Percentiles rank a stretch among this genome's conserved stretches.
Evolutionary conservation across 1,284 basidiomycete genomes (phyloP).

Genomic region (Stereum hirsutum): DNA sequence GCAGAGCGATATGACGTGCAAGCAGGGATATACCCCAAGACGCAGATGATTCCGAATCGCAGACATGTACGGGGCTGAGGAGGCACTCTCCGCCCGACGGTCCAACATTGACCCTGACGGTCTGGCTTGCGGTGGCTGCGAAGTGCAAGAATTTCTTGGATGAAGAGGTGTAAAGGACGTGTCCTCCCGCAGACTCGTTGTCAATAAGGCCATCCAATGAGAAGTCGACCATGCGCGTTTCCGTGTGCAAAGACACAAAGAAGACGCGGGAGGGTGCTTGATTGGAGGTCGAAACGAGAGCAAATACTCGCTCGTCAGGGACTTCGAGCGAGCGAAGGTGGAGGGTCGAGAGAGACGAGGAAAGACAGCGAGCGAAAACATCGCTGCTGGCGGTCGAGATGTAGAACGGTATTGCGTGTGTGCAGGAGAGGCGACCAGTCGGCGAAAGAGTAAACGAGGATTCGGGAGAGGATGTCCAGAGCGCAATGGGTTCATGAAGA

Average conservation of each 20-base stretch:
- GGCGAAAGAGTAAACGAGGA: constrained; percentile 8
- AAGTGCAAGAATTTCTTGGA: neutral
- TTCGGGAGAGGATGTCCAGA: constrained; percentile 12
- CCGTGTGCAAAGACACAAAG: constrained; percentile 3
- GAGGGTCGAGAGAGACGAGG: constrained; percentile 5
- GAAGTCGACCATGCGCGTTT: neutral
- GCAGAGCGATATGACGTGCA: constrained; percentile 14
- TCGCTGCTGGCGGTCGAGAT: constrained; percentile 8
- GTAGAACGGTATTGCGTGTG: constrained; percentile 4
- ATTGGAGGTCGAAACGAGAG: constrained; percentile 8
- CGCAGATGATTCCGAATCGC: constrained; percentile 6
- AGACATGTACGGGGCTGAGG: constrained; percentile 20
- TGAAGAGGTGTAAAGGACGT: constrained; percentile 2
- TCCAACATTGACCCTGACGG: constrained; percentile 11
- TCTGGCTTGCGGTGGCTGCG: constrained; percentile 1
- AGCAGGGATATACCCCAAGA: constrained; percentile 20
- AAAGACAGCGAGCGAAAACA: constrained; percentile 5
- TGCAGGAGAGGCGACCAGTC: constrained; percentile 7
- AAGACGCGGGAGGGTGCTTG: constrained; percentile 7
- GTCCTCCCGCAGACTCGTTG: neutral
- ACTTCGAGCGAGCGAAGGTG: constrained; percentile 12
- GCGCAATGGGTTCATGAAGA: constrained; percentile 21
- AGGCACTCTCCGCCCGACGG: constrained; percentile 20
- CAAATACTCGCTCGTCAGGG: too few species aligned
- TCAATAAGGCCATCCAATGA: neutral